Evolutionary conservation across 2,329 filamentous ascomycete species (phyloP), one percentile per base, ranked within the genome.

Genomic region (Plectosphaerella plurivora): DNA sequence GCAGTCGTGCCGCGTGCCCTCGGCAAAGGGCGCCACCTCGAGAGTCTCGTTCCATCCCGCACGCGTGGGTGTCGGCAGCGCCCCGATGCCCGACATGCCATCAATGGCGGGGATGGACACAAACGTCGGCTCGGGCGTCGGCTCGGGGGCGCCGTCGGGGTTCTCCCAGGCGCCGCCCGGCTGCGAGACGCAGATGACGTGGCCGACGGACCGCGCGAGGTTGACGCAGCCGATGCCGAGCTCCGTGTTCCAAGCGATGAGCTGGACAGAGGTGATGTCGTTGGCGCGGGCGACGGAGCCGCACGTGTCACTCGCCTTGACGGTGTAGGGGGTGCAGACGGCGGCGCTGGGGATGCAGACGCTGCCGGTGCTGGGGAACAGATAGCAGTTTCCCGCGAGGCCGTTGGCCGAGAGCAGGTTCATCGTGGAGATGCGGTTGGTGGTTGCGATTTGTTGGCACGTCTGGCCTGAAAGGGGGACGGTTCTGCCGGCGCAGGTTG

Each of bases 221-320:
- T 16, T 16, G 12, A 16, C 12, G 11, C 36, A 39, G 5, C n/a
- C 36, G 6, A 39, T 16, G 12, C 36, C 36, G 35, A 52, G 45
- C 11, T 49, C 50, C 1, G 50, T 50, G 50, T 55, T 55, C 53
- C 53, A 55, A 44, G 14, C 25, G 77, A 76, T 53, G 35, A 49
- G 33, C 47, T 49, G 47, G n/a, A 20, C 20, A 10, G 15, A 11
- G 22, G 24, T 28, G 50, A 52, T 47, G 46, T 24, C 39, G 28
- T 33, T 22, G 46, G n/a, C 25, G 12, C 18, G 25, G 22, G 47
- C 45, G 22, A 58, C 54, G 9, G 24, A 7, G 6, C 36, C 20
- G 16, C 56, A 58, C 5, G 39, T 47, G 25, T 56, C 54, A 3
- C 12, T 14, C 36, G 6, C 12, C 36, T 45, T 14, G 10, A 54